A percentile compares a stretch with the other conserved stretches of the same genome.
phyloP scores from a whole-genome alignment of 2,329 filamentous ascomycete genomes.

The Niveomyces coronatus region DNA sequence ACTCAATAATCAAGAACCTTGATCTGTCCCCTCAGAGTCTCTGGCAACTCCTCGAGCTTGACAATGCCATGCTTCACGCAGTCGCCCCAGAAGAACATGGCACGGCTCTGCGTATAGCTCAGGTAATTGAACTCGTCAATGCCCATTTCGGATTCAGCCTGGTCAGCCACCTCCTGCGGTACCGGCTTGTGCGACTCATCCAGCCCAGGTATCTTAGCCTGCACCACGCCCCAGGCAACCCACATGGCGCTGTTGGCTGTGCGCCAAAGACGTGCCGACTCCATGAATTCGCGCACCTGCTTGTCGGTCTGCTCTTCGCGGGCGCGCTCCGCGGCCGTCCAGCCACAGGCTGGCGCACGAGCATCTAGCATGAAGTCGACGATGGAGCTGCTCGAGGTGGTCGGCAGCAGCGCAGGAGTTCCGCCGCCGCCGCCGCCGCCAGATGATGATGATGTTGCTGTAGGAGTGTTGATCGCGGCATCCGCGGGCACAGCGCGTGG shows the following conservation, averaged over 20 bases:
- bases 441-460: conserved; percentile 13
- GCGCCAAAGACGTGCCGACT: conserved; percentile 78
- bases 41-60: conserved; percentile 64
- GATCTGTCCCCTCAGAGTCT: conserved; percentile 49
- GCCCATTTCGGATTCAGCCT: conserved; percentile 38
- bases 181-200: conserved; percentile 32
- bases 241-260: conserved; percentile 80
- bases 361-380: conserved; percentile 75
- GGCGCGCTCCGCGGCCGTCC: conserved; percentile 42
- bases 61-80: conserved; percentile 68
- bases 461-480: conserved; percentile 23
- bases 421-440: conserved; percentile 13
- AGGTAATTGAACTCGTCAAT: conserved; percentile 88
- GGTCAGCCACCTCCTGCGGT: conserved; percentile 21
- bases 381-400: conserved; percentile 39
- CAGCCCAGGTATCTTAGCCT: conserved; percentile 75
- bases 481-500: conserved; percentile 37
- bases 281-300: conserved; percentile 59
- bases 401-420: conserved; percentile 25
- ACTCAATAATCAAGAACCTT: conserved; percentile 59
- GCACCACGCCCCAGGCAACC: conserved; percentile 94
- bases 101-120: conserved; percentile 79
- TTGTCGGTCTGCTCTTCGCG: conserved; percentile 55
- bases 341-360: conserved; percentile 44
- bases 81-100: conserved; percentile 92